Base-by-base conservation (phyloP, 1,284 basidiomycete species). In the Cutaneotrichosporon arboriforme region DNA sequence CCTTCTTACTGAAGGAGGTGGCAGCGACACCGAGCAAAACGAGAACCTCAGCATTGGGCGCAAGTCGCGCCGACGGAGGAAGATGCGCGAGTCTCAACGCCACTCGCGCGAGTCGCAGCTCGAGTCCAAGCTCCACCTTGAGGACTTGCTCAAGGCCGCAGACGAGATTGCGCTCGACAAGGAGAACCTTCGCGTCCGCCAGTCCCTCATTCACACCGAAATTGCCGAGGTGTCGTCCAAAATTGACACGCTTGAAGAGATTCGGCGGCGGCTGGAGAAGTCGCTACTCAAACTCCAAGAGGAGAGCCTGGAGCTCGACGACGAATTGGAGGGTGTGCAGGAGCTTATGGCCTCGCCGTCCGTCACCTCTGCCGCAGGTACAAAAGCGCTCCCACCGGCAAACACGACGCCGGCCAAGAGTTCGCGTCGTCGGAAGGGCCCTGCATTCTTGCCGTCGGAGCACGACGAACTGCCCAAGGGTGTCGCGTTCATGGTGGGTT, bases 361-460 rank as follows among this genome's bases (percentile, higher is more conserved):
- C 8, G 61, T 73, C 42, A 71, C 66, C 8, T 68, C 69, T 5
- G 66, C 63, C 0, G 68, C 70, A 0, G 72, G 67, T 8, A 68
- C 63, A 15, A 72, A 69, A 53, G 66, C 71, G 40, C 39, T 69
- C 12, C 63, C 69, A 17, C 26, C 63, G 46, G 57, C 62, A 18
- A 36, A 59, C 18, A 34, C 54, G 17, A 47, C 58, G 21, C 37
- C 40, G 36, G 42, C 20, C 1, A 61, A 55, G 55, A 67, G 58
- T 60, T 63, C 62, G 46, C 72, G 63, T 59, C 55, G 69, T 38
- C 58, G 61, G 35, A 60, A 62, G 85, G 88, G 91, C 0, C 93
- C 94, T 0, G 88, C 89, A 8, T 98, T 99, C 79, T 75, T 99
- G 55, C 94, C 94, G 2, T 94, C 90, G 14, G 96, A 98, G 72